Percentiles rank a stretch among this genome's conserved stretches.
Evolutionary conservation across 1,139 yeast species (phyloP).

Genomic region (Lodderomyces theae): DNA sequence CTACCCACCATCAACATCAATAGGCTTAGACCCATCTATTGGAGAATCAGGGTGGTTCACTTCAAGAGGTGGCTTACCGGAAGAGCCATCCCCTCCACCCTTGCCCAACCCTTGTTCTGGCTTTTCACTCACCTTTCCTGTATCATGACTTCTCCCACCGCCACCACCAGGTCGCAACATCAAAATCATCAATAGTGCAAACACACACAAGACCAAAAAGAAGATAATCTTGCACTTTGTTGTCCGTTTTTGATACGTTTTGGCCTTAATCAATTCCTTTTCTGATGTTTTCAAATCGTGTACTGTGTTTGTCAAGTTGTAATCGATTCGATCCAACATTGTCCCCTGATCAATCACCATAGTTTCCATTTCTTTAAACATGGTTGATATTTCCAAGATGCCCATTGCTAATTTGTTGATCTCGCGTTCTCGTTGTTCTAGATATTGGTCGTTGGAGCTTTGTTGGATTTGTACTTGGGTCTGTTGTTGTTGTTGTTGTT

Average conservation of each 20-base stretch:
- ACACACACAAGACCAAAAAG: conserved; percentile 64
- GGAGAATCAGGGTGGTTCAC: conserved; percentile 8
- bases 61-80: conserved; percentile 11
- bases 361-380: conserved; percentile 88
- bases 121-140: conserved; percentile 23
- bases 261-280: conserved; percentile 72
- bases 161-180: conserved; percentile 57
- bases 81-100: conserved; percentile 2
- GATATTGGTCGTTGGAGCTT: conserved; percentile 35
- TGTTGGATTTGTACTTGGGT: conserved; percentile 29
- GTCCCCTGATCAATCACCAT: conserved; percentile 96
- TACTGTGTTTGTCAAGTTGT: conserved; percentile 77
- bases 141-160: conserved; percentile 12
- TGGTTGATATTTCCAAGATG: conserved; percentile 86
- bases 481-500: conserved; percentile 38
- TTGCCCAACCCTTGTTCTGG: conserved; percentile 13
- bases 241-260: conserved; percentile 78
- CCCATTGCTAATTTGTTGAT: conserved; percentile 91
- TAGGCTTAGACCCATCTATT: not conserved
- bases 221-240: conserved; percentile 88
- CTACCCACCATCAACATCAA: not conserved
- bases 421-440: conserved; percentile 81
- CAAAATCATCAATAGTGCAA: conserved; percentile 69
- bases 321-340: conserved; percentile 86
- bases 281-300: conserved; percentile 75